Base-by-base conservation (phyloP, 2,329 filamentous ascomycete genomes). In the Elsinoe batatas region DNA sequence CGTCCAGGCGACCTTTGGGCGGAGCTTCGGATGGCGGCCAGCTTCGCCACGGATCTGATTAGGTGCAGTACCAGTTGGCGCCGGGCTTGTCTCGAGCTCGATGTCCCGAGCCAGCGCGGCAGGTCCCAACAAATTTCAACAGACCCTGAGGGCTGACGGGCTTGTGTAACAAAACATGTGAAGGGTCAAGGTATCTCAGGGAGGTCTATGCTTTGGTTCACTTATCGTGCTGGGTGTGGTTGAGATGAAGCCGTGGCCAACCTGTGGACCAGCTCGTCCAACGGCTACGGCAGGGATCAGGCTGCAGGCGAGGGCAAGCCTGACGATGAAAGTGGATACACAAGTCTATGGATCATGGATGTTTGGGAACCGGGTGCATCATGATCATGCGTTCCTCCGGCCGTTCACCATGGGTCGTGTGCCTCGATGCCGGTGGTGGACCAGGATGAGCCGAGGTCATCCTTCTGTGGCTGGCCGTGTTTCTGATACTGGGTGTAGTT, bases 61-160 rank as follows among this genome's bases (percentile, higher is more conserved):
- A 22, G 26, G 26, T 30, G 26, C 26, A 30, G 36, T 38, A 38
- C 13, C 13, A 38, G 12, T 12, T n/a, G 36, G 36, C 36, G 36
- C 5, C 36, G 36, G 36, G 5, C 36, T n/a, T 18, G 36, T 38
- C 36, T 38, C 36, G 26, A 30, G 26, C 26, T 51, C 40, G 10
- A 44, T 44, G 40, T 44, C 47, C 47, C 47, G 47, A 51, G 47
- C 33, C 47, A 51, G 13, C 20, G 22, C 26, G 47, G 47, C 47
- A 51, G 32, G n/a, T 51, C 47, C 47, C 47, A 51, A 51, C 47
- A 51, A 38, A 51, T 51, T 51, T 38, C 33, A 13, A 8, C 33
- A 35, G 47, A 51, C 47, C 32, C 32, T 51, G 26, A 17, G 10
- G 18, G 30, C 37, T 15, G 37, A 15, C 37, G 17, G 37, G 17